phyloP scores from a whole-genome alignment of 176 grass and related monocot species.

The Typha latifolia region DNA sequence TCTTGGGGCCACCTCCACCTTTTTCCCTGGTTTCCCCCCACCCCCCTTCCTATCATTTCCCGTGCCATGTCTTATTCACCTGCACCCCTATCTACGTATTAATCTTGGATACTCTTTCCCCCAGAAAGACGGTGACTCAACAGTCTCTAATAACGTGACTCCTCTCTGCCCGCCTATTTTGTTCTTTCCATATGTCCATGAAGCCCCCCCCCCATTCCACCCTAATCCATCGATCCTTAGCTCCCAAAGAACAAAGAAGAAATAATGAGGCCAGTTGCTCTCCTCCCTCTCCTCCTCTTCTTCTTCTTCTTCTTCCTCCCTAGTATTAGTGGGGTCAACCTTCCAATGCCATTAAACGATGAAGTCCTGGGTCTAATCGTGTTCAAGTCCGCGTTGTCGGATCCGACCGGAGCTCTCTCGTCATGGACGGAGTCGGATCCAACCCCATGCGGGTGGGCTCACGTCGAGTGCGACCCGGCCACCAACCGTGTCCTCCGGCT shows the following conservation, averaged over 20 bases:
- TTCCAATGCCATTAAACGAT: slow-evolving; percentile 72
- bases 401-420: slow-evolving; percentile 44
- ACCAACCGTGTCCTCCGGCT: slow-evolving; percentile 69
- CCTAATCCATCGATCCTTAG: neutral
- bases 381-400: slow-evolving; percentile 54
- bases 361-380: slow-evolving; percentile 79
- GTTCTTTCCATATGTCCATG: slow-evolving; percentile 52
- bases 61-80: neutral
- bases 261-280: neutral
- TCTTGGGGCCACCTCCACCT: too few relatives aligned
- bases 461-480: slow-evolving; percentile 76
- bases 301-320: slow-evolving; percentile 1
- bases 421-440: slow-evolving; percentile 76
- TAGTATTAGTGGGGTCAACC: neutral
- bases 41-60: neutral
- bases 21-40: neutral
- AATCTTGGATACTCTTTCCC: neutral
- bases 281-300: slow-evolving; percentile 3
- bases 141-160: slow-evolving; percentile 49
- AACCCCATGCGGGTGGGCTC: slow-evolving; percentile 59
- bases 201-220: neutral
- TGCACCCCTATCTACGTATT: neutral
- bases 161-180: slow-evolving; percentile 15
- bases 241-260: neutral
- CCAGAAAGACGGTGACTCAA: slow-evolving; percentile 20